Base-by-base conservation (phyloP, 805 yeast species). In the Metschnikowia aberdeeniae region DNA sequence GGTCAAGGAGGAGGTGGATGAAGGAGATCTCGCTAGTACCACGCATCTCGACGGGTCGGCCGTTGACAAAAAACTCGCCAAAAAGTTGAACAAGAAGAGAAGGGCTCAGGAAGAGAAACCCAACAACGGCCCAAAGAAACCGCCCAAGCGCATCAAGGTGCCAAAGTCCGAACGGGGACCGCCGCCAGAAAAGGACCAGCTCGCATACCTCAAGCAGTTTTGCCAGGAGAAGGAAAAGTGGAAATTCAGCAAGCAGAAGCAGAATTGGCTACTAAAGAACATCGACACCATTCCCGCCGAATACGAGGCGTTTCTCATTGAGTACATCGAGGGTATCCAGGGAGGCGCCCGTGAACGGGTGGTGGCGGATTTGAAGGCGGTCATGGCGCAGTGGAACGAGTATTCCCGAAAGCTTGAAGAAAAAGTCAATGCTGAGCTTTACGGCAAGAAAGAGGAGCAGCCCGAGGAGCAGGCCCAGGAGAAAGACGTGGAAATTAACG, bases 191-290 rank as follows among this genome's bases (percentile, higher is more conserved):
- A 81, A 77, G 50, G 95, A 86, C 56, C 93, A 86, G 60, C 69
- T 83, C 30, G 77, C 68, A 0, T 86, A 86, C 58, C 64, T 86
- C 54, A 73, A 77, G 46, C 82, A 76, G 43, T 87, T 73, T 56
- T 60, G 66, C 4, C 72, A 74, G 10, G 87, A 84, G 50, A 67
- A 63, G 47, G 78, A 66, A 0, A 71, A 75, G 47, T 87, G 95
- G 95, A 87, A 87, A 68, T 87, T 87, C 62, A 82, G 89, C 47
- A 87, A 87, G 57, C 90, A 83, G 68, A 86, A 87, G 52, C 95
- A 87, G 63, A 86, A 86, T 59, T 87, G 95, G 95, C 73, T 87
- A 35, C 65, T 87, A 51, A 81, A 80, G 57, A 81, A 86, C 59
- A 63, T 84, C 28, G 72, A 66, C 40, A 50, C 54, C 20, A 78